phyloP scores from a whole-genome alignment of 495 filamentous ascomycete species.

The Penicillium egyptiacum region DNA sequence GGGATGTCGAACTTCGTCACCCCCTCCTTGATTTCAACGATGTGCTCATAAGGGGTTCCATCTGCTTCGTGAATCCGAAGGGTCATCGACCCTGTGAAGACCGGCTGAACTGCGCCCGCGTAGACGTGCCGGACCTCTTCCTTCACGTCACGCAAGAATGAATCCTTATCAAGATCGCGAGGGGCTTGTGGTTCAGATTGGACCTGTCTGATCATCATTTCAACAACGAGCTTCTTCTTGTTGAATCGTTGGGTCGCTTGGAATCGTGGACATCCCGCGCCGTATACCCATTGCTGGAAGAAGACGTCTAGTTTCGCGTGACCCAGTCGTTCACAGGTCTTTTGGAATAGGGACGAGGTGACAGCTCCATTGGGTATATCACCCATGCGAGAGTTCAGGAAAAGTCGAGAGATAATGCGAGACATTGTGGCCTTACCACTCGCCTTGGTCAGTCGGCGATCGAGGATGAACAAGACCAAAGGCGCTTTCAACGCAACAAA shows the following conservation, averaged over 20 bases:
- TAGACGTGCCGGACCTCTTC: conserved; percentile 72
- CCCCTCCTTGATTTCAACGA: conserved; percentile 88
- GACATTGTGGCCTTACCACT: conserved; percentile 79
- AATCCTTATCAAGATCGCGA: conserved; percentile 58
- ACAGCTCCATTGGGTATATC: conserved; percentile 70
- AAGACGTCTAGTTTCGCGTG: conserved; percentile 82
- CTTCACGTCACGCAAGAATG: conserved; percentile 79
- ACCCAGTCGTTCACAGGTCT: conserved; percentile 80
- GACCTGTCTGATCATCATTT: conserved; percentile 84
- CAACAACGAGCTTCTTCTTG: conserved; percentile 94
- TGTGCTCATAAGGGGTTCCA: conserved; percentile 97
- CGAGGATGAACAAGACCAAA: conserved; percentile 88
- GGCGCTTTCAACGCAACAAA: conserved; percentile 93
- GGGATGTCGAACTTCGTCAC: conserved; percentile 85
- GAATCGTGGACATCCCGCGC: conserved; percentile 84
- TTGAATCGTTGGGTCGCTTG: conserved; percentile 87
- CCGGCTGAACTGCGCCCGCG: conserved; percentile 65
- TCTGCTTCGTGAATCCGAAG: conserved; percentile 98
- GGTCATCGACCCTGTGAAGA: conserved; percentile 95
- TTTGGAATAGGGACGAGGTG: conserved; percentile 71
- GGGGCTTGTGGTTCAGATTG: conserved; percentile 58
- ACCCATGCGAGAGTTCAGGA: conserved; percentile 78
- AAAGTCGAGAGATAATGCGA: conserved; percentile 78
- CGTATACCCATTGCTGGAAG: conserved; percentile 90
- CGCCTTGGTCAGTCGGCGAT: conserved; percentile 83